Evolutionary conservation across 2,329 filamentous ascomycete genomes (phyloP), one percentile per base, ranked within the genome.

Genomic region (Colletotrichum horii): DNA sequence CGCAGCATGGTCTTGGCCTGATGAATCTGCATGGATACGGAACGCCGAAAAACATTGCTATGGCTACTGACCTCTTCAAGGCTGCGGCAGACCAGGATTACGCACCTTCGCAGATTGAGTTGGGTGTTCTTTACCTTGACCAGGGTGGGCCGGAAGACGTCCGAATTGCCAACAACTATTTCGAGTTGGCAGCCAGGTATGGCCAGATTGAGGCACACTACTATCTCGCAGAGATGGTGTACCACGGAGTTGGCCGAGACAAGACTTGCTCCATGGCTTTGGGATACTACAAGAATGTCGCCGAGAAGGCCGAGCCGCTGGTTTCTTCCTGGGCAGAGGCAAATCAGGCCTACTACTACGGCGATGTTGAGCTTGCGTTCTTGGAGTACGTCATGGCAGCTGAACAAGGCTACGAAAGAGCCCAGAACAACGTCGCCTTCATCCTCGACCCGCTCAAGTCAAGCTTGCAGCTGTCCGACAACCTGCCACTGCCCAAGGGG

Each of bases 141-240:
- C 95, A 97, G 83, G 96, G 95, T 22, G 85, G 87, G 32, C 83
- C 87, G 2, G 89, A 91, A 61, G 95, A 98, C 79, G 86, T 97
- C n/a, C 87, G 90, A 7, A 93, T 93, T 1, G 96, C 96, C 4
- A 94, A 93, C 75, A 93, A 94, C 78, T 98, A 97, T 83, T 98
- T 98, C 80, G 96, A 98, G 81, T 89, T 96, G 64, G 96, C 96
- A 7, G 94, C 94, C 55, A 89, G 95, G 28, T 95, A 95, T 82
- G 93, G 93, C 16, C 94, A 96, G 81, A 94, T 98, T 77, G 96
- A 98, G 84, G 94, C 96, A 0, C 95, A 95, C 82, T 98, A 98
- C 85, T 98, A 98, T 83, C 91, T 98, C 6, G 96, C 95, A 3
- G 96, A 98, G 84, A 92, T 98, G 87, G 93, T 93, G 28, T 91